Evolutionary conservation across 2,329 filamentous ascomycete species (phyloP), one percentile per base, ranked within the genome.

Genomic region (Mariannaea sp.): DNA sequence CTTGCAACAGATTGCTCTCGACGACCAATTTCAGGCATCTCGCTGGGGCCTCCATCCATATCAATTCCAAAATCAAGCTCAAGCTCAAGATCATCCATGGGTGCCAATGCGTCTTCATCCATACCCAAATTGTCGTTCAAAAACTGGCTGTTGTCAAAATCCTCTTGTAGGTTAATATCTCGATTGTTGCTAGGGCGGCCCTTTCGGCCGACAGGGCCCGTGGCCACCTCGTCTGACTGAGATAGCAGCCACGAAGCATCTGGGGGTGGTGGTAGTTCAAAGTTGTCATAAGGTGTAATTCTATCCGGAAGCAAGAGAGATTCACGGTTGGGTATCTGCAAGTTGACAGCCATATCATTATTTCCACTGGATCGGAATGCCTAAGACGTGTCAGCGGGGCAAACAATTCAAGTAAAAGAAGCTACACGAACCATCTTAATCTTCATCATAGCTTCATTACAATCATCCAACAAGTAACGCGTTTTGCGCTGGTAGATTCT

Each of bases 401-500:
- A 29, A 45, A 22, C 6, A 16, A 27, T 10, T 6, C 33, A 43
- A 24, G 27, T n/a, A 4, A 12, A 14, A 46, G 39, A 43, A 29
- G n/a, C 39, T 29, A 13, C 26, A 63, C 80, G 33, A 76, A 97
- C 93, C 92, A 97, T 95, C 71, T 97, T 97, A 67, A 99, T 97
- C 77, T 97, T 97, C 80, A 96, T 87, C 61, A 99, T 79, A 32
- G 93, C 93, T 75, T 99, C 94, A 68, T 96, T 97, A 76, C 94
- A 99, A 71, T 99, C 94, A 68, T 99, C 94, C 41, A 97, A 80
- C 44, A 99, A 79, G 73, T 99, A 99, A 67, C 92, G 89, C 68
- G 94, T 93, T 77, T 99, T 99, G 69, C 94, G 84, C 74, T 92
- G 95, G 75, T 99, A 99, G 69, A 99, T 99, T 70, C 93, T 86